These are phyloP conservation scores for Heliophila coronopifolia DNA, from an alignment of 441 rosid species.

Conservation along the genomic window DNA sequence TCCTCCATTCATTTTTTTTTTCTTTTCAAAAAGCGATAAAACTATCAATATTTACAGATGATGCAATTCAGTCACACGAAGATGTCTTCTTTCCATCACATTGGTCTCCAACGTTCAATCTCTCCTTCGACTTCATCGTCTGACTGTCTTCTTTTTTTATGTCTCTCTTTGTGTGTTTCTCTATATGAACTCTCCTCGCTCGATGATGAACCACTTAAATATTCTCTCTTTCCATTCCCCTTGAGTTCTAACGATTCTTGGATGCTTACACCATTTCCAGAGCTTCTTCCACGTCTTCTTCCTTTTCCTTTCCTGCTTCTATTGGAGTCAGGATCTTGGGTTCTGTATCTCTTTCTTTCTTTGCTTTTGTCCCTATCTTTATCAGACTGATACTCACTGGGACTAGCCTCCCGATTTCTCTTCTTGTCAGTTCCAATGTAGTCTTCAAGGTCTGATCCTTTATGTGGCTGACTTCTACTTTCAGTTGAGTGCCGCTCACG, in stretches of 20 bases:
- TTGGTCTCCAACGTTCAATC: slow-evolving; percentile 32
- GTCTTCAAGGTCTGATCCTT: slow-evolving; percentile 15
- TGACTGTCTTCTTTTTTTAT: slow-evolving; percentile 18
- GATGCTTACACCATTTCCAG: neutral
- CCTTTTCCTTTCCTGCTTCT: slow-evolving; percentile 14
- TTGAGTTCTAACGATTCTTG: neutral
- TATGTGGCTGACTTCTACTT: slow-evolving; percentile 16
- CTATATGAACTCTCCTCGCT: slow-evolving; percentile 14
- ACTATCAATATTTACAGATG: slow-evolving; percentile 1
- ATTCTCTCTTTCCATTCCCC: neutral
- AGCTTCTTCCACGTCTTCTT: slow-evolving; percentile 9
- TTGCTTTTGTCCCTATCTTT: slow-evolving; percentile 14
- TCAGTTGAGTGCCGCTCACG: neutral
- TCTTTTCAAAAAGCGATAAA: no score
- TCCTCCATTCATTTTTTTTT: no score
- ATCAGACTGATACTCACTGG: neutral
- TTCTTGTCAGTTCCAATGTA: slow-evolving; percentile 5
- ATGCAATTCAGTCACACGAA: neutral
- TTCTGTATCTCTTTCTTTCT: slow-evolving; percentile 5
- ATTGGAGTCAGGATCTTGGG: neutral
- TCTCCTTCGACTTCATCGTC: slow-evolving; percentile 8
- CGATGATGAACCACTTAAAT: slow-evolving; percentile 1
- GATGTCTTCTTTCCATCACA: slow-evolving; percentile 2
- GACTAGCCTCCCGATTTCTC: slow-evolving; percentile 18
- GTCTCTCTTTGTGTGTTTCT: slow-evolving; percentile 7